Percentiles rank a stretch among this genome's conserved stretches.
phyloP scores from a whole-genome alignment of 139 green algal species.

The Diplosphaera chodatii region DNA sequence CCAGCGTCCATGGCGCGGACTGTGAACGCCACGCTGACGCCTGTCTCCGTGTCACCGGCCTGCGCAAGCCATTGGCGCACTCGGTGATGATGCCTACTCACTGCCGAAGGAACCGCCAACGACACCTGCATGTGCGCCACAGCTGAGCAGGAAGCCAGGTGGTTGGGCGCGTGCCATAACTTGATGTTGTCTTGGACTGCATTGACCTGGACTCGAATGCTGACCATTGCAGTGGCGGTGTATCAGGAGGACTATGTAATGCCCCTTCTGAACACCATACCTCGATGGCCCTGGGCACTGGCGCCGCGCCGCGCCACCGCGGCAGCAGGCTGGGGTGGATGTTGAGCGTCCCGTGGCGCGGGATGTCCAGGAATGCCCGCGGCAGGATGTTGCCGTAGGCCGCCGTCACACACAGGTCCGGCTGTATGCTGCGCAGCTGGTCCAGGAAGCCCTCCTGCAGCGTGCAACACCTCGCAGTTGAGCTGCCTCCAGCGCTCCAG shows the following conservation, averaged over 20 bases:
- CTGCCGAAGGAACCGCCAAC: no score
- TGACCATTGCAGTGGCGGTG: no score
- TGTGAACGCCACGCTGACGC: constrained; percentile 89
- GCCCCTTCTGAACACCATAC: no score
- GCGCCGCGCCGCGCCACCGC: constrained; percentile 87
- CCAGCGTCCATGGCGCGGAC: constrained; percentile 92
- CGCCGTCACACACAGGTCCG: constrained; percentile 92
- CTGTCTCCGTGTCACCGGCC: constrained; percentile 55
- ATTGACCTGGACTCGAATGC: no score
- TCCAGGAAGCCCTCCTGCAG: constrained; percentile 65
- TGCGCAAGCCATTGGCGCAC: no score
- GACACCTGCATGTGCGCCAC: no score
- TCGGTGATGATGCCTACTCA: no score
- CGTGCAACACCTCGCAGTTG: neutral
- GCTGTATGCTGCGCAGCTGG: constrained; percentile 47
- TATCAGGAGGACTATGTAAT: no score
- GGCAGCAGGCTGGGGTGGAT: constrained; percentile 94
- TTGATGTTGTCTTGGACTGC: no score
- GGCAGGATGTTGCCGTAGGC: constrained; percentile 98
- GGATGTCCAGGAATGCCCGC: constrained; percentile 80
- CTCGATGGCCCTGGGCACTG: constrained; percentile 81
- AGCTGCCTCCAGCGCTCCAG: no score
- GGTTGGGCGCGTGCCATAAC: no score
- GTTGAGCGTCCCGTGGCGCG: constrained; percentile 86
- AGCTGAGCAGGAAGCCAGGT: no score